Conservation (phyloP, 139 green algal genomes). For the Tetradesmus obliquus region DNA sequence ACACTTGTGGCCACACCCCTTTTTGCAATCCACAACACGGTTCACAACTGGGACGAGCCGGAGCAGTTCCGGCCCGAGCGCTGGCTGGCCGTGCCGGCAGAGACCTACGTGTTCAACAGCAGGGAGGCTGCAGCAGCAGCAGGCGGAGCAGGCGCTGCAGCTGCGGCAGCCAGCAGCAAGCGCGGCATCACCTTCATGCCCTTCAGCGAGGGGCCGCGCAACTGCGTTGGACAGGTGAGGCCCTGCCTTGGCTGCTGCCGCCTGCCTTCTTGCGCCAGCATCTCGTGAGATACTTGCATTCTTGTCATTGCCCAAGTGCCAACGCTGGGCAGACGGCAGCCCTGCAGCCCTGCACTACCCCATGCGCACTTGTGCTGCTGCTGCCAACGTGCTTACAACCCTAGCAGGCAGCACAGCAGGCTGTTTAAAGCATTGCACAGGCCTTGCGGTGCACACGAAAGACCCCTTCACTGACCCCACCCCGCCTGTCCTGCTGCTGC, state of each 20-base stretch:
- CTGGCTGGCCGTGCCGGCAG: conserved; percentile 62
- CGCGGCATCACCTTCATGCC: conserved; percentile 62
- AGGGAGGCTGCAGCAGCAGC: background rate
- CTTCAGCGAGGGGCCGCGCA: conserved; percentile 65
- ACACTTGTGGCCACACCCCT: conserved; percentile 52
- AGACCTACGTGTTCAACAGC: conserved; percentile 59
- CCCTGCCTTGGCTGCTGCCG: too few relatives aligned
- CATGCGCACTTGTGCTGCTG: too few relatives aligned
- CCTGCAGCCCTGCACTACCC: background rate
- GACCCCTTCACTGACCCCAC: background rate
- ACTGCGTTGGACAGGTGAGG: conserved; percentile 66
- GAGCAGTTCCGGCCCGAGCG: conserved; percentile 63
- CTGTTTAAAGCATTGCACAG: background rate
- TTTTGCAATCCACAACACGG: conserved; percentile 65
- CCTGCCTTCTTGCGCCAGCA: too few relatives aligned
- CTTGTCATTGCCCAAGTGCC: too few relatives aligned
- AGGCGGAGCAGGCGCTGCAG: background rate
- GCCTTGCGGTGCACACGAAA: background rate
- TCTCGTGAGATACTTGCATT: too few relatives aligned
- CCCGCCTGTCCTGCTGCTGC: background rate
- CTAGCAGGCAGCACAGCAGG: too few relatives aligned
- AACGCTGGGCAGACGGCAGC: background rate
- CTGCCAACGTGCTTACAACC: too few relatives aligned
- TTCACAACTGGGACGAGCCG: conserved; percentile 55
- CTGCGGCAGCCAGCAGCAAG: conserved; percentile 17